Evolutionary conservation across 163 green algal species (phyloP).

Genomic region (Chlorella variabilis): DNA sequence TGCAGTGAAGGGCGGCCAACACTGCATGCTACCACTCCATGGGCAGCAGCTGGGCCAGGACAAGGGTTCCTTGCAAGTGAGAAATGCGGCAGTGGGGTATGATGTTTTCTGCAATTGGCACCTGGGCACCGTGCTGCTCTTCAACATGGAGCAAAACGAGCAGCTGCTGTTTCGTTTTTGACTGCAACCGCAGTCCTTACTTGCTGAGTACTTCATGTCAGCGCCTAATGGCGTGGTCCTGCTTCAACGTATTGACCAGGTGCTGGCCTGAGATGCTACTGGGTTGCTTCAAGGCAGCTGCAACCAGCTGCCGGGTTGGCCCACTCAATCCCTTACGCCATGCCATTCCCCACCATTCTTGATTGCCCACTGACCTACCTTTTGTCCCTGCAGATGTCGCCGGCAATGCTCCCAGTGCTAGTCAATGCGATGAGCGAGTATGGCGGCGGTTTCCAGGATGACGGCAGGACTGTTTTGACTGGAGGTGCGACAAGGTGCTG

Average conservation of each 20-base stretch:
- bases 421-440: constrained; percentile 50
- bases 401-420: constrained; percentile 34
- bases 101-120: not conserved
- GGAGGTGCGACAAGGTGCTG: not conserved
- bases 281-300: no score
- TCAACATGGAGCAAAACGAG: not conserved
- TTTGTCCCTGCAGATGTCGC: constrained; percentile 20
- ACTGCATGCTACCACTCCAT: constrained; percentile 19
- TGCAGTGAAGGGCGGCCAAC: not conserved
- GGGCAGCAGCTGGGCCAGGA: not conserved
- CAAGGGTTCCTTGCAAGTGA: constrained; percentile 2
- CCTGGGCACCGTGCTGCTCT: not conserved
- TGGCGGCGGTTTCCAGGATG: constrained; percentile 40
- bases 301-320: no score
- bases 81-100: no score
- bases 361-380: no score
- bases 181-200: constrained; percentile 7
- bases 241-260: constrained; percentile 30
- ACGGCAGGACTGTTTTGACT: constrained; percentile 31
- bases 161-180: not conserved
- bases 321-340: no score
- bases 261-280: not conserved
- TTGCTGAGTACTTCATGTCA: constrained; percentile 25
- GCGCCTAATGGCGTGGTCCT: constrained; percentile 33
- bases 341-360: not conserved